Percentiles rank a stretch among this genome's conserved stretches.
phyloP scores from a whole-genome alignment of 441 rosid genomes.

The Gossypium schwendimanii region DNA sequence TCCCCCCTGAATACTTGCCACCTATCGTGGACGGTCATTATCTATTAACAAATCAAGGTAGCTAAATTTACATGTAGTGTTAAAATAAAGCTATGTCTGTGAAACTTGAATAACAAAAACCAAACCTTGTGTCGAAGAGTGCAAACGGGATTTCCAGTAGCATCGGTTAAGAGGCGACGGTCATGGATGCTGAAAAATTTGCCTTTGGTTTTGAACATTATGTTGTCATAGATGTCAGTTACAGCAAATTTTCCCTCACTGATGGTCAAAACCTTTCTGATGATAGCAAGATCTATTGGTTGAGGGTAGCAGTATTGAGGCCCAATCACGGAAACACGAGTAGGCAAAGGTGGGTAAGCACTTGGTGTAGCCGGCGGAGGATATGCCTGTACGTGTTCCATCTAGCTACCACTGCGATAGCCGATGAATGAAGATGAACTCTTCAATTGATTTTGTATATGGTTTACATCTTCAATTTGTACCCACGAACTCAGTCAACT shows the following conservation, averaged over 20 bases:
- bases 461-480: neutral
- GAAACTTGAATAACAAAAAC: neutral
- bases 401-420: neutral
- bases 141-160: slow-evolving; percentile 6
- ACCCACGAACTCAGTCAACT: neutral
- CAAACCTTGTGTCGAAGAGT: slow-evolving; percentile 15
- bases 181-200: slow-evolving; percentile 13
- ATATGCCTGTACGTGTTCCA: neutral
- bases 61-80: neutral
- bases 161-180: slow-evolving; percentile 12
- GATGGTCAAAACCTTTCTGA: neutral
- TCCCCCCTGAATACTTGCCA: slow-evolving; percentile 53
- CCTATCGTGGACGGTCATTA: slow-evolving; percentile 33
- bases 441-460: neutral
- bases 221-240: neutral
- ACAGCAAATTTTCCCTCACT: neutral
- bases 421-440: neutral
- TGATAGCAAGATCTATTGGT: slow-evolving; percentile 6
- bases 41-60: slow-evolving; percentile 5
- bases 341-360: neutral
- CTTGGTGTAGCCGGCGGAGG: neutral
- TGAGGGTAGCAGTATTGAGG: slow-evolving; percentile 7
- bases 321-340: neutral
- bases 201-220: slow-evolving; percentile 6
- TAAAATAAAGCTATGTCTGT: too few relatives aligned